Base-by-base conservation (phyloP, 2,329 filamentous ascomycete genomes). In the Aspergillus sp. region DNA sequence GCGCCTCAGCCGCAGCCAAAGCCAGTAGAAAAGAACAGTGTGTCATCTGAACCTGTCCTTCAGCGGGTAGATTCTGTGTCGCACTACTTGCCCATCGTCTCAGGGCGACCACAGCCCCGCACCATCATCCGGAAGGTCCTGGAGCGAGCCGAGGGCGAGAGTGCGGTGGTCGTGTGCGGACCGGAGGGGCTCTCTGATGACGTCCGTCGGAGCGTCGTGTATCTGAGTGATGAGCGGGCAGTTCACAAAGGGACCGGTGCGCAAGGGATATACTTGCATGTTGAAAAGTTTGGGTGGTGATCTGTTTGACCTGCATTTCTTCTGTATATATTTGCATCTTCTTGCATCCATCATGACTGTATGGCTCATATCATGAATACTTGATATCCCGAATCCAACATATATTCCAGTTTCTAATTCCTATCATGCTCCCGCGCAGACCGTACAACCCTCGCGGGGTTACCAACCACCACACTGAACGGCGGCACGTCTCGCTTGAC, bases 231-330 rank as follows among this genome's bases (percentile, higher is more conserved):
- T 64, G 84, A 87, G 66, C 73, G 84, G 26, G 84, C 82, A 3
- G 82, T 87, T 41, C 83, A 86, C 59, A 87, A 87, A 65, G 84
- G 84, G 2, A 86, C 81, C 0, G 83, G 83, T 0, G 84, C 84
- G 13, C 83, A 86, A 64, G 84, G 84, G 0, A 80, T 86, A 24
- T 84, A 79, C 63, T 64, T 85, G 30, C 81, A 84, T 67, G 78
- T 78, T 0, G 83, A 86, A 65, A 76, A 73, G 16, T 85, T 84
- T 68, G 78, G 76, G 3, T 83, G 59, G 54, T 67, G 51, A 52
- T 49, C 9, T 38, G 14, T 14, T 8, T n/a, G 16, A 6, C 13
- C 35, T n/a, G 11, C 16, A 7, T 38, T 38, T 38, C 9, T 38
- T 17, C 13, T 38, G 13, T 13, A 19, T 19, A 35, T 41, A 44